Percentiles rank a stretch among this genome's conserved stretches.
Conservation (phyloP, 306 rosid genomes). For the Trichosanthes truncata region DNA sequence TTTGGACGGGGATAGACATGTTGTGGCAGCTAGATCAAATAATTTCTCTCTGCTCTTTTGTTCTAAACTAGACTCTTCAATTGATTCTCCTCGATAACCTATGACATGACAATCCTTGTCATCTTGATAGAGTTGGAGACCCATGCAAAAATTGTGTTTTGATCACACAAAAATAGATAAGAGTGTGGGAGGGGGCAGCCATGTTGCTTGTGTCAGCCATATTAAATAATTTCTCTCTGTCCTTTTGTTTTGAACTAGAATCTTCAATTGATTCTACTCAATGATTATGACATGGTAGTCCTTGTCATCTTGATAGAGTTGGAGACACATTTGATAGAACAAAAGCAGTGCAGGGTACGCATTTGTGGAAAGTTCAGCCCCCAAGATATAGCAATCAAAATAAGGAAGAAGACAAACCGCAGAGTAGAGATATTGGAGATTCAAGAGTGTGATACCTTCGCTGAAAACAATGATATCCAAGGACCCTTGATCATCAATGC, state of each 20-base stretch:
- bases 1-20: not conserved
- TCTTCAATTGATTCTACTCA: not conserved
- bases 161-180: too few relatives aligned
- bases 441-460: constrained; percentile 7
- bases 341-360: constrained; percentile 11
- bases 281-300: not conserved
- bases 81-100: not conserved
- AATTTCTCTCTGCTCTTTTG: not conserved
- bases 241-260: not conserved
- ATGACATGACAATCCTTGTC: not conserved
- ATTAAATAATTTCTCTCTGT: not conserved
- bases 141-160: too few relatives aligned
- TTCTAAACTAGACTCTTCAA: not conserved
- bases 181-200: not conserved
- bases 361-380: constrained; percentile 10
- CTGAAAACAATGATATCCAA: not conserved
- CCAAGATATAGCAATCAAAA: constrained; percentile 12
- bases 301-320: constrained; percentile 2
- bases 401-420: constrained; percentile 14
- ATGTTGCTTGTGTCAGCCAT: not conserved
- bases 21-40: not conserved
- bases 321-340: constrained; percentile 11
- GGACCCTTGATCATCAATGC: constrained; percentile 8
- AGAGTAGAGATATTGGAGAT: constrained; percentile 16
- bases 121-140: constrained; percentile 7